Percentiles rank a stretch among this genome's conserved stretches.
Evolutionary conservation across 176 grass and related monocot species (phyloP).

Genomic region (Carex littledalei): DNA sequence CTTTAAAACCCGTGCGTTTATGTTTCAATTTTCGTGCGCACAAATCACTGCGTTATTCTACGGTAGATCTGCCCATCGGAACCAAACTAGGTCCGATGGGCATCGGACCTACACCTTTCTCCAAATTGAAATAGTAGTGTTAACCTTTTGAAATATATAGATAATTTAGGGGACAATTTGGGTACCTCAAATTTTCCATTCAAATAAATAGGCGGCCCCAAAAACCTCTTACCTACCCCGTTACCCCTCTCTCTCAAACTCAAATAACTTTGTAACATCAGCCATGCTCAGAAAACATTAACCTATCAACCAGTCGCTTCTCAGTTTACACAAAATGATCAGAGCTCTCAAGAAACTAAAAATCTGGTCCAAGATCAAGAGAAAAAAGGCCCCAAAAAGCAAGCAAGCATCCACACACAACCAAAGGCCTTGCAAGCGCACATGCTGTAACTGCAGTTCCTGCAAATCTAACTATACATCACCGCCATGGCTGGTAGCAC

Average conservation of each 20-base stretch:
- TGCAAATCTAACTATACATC: constrained; percentile 7
- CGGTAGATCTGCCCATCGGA: too few species aligned
- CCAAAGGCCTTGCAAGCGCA: neutral
- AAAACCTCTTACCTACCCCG: neutral
- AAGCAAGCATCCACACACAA: constrained; percentile 13
- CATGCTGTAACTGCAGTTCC: constrained; percentile 4
- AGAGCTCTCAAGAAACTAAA: constrained; percentile 36
- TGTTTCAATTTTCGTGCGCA: too few species aligned
- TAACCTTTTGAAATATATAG: neutral
- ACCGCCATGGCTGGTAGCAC: neutral
- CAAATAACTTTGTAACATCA: neutral
- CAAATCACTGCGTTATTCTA: too few species aligned
- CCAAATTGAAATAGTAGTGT: neutral
- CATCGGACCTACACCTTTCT: too few species aligned
- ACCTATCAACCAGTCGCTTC: neutral
- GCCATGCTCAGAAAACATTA: neutral
- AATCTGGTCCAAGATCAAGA: constrained; percentile 32
- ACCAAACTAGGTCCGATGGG: too few species aligned
- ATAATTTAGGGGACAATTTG: neutral
- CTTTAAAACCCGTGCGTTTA: too few species aligned
- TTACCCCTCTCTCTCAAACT: neutral
- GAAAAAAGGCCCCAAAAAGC: neutral
- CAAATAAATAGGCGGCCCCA: neutral
- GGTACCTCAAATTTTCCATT: constrained; percentile 3
- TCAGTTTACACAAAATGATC: constrained; percentile 10